Evolutionary conservation across 768 basidiomycete species (phyloP), one percentile per base, ranked within the genome.

Genomic region (Boletus reticulatus): DNA sequence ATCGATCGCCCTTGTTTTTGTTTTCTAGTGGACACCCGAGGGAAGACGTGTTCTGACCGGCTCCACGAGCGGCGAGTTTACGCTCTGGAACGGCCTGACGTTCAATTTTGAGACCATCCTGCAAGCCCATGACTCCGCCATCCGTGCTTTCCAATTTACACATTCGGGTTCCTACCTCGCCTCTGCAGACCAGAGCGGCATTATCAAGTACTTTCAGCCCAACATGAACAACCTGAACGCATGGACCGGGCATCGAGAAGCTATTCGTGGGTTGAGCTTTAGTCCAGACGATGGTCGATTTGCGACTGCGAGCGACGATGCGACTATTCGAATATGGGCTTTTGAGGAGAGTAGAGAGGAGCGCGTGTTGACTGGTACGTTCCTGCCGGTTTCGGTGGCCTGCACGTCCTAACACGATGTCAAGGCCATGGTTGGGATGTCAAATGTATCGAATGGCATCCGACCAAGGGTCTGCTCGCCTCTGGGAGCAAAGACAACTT

Each of bases 41-140:
- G 94, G 88, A 52, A 83, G 97, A 32, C 86, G 97, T 3, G 80
- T 98, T 20, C 75, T 98, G 45, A 98, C 97, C 4, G 97, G 97
- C 17, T 95, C 94, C 12, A 94, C 94, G 20, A 93, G 89, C 58
- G 97, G 97, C 44, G 97, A 98, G 74, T 98, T 99, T 73, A 98
- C 96, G 1, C 82, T 98, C 7, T 98, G 97, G 97, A 99, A 99
- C 62, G 96, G 96, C 27, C 80, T 96, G 22, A 98, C 97, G 0
- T 99, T 98, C 84, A 99, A 98, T 75, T 99, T 98, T 67, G 97
- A 99, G 73, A 97, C 96, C 0, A 98, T 99, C 62, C 83, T 98
- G n/a, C 96, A 98, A 74, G 96, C 95, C 1, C 97, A 99, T 72
- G 97, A 99, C 67, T 87, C 89, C 2, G 90, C 94, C 38, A 91